Conservation (phyloP, 768 basidiomycete species). For the Udeniomyces megalosporus region DNA sequence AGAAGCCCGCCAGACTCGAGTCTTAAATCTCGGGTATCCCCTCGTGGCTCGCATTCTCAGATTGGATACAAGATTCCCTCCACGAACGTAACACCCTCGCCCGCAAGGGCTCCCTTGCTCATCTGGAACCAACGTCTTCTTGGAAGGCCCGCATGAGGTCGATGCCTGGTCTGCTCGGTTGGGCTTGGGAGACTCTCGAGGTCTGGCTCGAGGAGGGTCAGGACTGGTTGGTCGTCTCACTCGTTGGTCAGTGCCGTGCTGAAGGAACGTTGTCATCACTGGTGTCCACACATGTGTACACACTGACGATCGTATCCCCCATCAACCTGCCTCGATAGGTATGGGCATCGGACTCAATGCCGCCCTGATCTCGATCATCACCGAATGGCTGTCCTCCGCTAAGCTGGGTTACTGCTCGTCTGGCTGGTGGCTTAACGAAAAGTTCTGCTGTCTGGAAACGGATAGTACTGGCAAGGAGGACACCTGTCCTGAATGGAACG, state of each 20-base stretch:
- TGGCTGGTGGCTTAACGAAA: slow-evolving; percentile 96
- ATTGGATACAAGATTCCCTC: slow-evolving; percentile 94
- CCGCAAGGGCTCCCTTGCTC: slow-evolving; percentile 31
- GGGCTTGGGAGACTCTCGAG: slow-evolving; percentile 45
- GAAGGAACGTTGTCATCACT: too few relatives aligned
- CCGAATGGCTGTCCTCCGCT: slow-evolving; percentile 92
- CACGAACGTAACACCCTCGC: slow-evolving; percentile 64
- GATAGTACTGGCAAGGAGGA: slow-evolving; percentile 54
- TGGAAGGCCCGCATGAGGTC: slow-evolving; percentile 28
- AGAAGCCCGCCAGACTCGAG: not conserved
- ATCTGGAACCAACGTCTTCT: slow-evolving; percentile 34
- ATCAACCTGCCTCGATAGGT: slow-evolving; percentile 37
- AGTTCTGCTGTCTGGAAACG: slow-evolving; percentile 97
- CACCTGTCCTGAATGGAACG: slow-evolving; percentile 76
- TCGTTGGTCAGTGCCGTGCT: slow-evolving; percentile 55
- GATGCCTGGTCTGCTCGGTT: slow-evolving; percentile 24
- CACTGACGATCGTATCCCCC: too few relatives aligned
- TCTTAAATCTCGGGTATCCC: slow-evolving; percentile 8
- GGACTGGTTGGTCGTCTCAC: slow-evolving; percentile 78
- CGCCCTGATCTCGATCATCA: slow-evolving; percentile 86
- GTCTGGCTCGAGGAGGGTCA: slow-evolving; percentile 54
- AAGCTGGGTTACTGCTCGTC: slow-evolving; percentile 82
- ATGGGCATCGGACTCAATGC: slow-evolving; percentile 82
- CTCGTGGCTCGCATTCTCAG: slow-evolving; percentile 33
- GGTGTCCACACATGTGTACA: too few relatives aligned